Conservation (phyloP, 2,329 filamentous ascomycete species). For the Alternaria brassicicola region DNA sequence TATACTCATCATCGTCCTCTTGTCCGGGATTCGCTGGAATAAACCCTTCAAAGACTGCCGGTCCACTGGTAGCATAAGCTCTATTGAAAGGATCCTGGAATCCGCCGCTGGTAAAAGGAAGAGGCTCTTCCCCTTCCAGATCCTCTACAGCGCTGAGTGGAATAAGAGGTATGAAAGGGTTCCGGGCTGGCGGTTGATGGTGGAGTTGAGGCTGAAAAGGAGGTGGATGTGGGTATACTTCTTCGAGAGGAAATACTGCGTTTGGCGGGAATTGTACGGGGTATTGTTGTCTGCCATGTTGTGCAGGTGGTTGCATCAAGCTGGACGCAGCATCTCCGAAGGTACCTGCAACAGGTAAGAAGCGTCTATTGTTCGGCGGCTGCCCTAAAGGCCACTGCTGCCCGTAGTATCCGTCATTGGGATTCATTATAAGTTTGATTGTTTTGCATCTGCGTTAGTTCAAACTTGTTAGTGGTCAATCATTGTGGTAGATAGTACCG, state of each 20-base stretch:
- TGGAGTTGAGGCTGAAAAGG: slow-evolving; percentile 17
- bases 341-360: slow-evolving; percentile 25
- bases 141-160: slow-evolving; percentile 31
- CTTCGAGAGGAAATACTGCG: slow-evolving; percentile 24
- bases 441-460: slow-evolving; percentile 16
- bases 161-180: slow-evolving; percentile 29
- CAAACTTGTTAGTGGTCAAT: slow-evolving; percentile 23
- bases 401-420: slow-evolving; percentile 27
- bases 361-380: slow-evolving; percentile 24
- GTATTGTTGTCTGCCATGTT: slow-evolving; percentile 19
- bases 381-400: slow-evolving; percentile 31
- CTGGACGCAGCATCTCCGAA: slow-evolving; percentile 27
- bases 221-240: slow-evolving; percentile 20
- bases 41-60: slow-evolving; percentile 49
- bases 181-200: slow-evolving; percentile 14
- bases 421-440: slow-evolving; percentile 26
- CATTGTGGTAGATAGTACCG: slow-evolving; percentile 18
- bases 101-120: slow-evolving; percentile 19
- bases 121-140: slow-evolving; percentile 19
- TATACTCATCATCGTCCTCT: slow-evolving; percentile 44
- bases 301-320: slow-evolving; percentile 14
- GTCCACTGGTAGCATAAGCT: slow-evolving; percentile 33
- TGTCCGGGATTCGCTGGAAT: slow-evolving; percentile 44
- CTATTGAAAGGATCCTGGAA: slow-evolving; percentile 31
- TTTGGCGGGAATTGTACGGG: slow-evolving; percentile 21